Conservation (phyloP, 768 basidiomycete species). For the Agrocybe praecox region DNA sequence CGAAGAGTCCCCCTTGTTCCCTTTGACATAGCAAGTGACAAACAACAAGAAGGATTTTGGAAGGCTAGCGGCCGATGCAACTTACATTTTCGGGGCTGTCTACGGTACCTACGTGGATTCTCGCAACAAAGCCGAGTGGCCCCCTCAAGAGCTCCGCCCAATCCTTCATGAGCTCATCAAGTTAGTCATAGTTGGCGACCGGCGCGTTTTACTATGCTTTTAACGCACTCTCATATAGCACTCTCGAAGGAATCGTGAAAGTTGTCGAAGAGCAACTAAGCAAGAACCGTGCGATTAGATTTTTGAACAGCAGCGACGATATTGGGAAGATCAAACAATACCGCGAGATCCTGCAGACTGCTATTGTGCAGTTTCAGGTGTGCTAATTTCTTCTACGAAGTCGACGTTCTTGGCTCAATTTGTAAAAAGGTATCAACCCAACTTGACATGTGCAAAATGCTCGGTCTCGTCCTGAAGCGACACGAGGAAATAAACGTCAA, state of each 20-base stretch:
- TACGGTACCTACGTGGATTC: conserved; percentile 12
- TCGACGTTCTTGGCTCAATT: too few species aligned
- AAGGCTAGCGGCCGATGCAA: conserved; percentile 11
- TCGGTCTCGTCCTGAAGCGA: conserved; percentile 7
- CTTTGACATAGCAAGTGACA: conserved; percentile 6
- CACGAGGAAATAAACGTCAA: background rate
- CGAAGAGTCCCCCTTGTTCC: background rate
- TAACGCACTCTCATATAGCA: background rate
- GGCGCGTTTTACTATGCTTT: background rate
- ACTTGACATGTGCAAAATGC: too few species aligned
- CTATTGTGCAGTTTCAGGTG: conserved; percentile 14
- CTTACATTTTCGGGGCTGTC: conserved; percentile 10
- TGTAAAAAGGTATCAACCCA: background rate
- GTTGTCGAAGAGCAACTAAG: conserved; percentile 5
- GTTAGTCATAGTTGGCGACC: background rate
- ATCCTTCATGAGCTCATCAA: conserved; percentile 6
- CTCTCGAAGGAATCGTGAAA: conserved; percentile 7
- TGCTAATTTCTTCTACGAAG: too few species aligned
- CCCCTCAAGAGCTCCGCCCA: conserved; percentile 2
- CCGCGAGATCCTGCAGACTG: conserved; percentile 10
- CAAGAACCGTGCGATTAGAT: background rate
- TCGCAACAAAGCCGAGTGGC: conserved; percentile 10
- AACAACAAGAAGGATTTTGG: conserved; percentile 17
- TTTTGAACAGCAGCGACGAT: conserved; percentile 8
- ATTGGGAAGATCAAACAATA: conserved; percentile 8